These are phyloP conservation scores for Plicaturopsis crispa DNA, from an alignment of 768 basidiomycete genomes.

Conservation along the genomic window DNA sequence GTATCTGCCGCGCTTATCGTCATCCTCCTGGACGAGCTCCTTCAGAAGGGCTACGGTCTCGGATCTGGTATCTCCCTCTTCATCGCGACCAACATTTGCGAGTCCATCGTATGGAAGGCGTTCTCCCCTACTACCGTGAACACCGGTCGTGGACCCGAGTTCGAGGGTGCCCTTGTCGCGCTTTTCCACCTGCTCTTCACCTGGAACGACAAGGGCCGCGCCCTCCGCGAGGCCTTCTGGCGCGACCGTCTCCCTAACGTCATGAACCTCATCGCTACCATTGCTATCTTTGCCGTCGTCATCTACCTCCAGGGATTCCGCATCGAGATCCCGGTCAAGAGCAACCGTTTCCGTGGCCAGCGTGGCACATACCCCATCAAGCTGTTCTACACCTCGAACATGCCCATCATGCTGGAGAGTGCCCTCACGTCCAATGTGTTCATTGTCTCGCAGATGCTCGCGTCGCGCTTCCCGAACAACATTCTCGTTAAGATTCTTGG, in stretches of 20 bases:
- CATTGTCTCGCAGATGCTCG: conserved; percentile 95
- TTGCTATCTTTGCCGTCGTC: conserved; percentile 86
- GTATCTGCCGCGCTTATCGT: conserved; percentile 92
- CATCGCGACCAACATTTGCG: conserved; percentile 99
- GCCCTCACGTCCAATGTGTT: conserved; percentile 93
- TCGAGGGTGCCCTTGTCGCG: conserved; percentile 93
- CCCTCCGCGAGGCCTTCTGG: conserved; percentile 97
- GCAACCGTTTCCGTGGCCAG: conserved; percentile 93
- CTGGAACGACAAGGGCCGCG: conserved; percentile 97
- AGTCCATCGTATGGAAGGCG: conserved; percentile 99
- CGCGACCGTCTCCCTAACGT: conserved; percentile 93
- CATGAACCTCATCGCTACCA: conserved; percentile 94
- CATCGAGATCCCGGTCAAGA: conserved; percentile 97
- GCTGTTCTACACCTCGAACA: conserved; percentile 98
- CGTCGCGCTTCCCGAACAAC: conserved; percentile 85
- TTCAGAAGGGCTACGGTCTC: conserved; percentile 98
- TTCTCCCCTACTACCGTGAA: conserved; percentile 98
- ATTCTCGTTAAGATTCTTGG: conserved; percentile 85
- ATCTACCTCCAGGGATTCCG: conserved; percentile 99
- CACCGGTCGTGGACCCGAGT: conserved; percentile 96
- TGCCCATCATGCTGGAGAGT: conserved; percentile 99
- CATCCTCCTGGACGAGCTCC: conserved; percentile 95
- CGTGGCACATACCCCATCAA: conserved; percentile 94
- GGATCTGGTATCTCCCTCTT: conserved; percentile 98
- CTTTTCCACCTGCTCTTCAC: conserved; percentile 98